Evolutionary conservation across 192 early-diverging fungal species (phyloP), one percentile per base, ranked within the genome.

Genomic region (Coemansia aciculifera): DNA sequence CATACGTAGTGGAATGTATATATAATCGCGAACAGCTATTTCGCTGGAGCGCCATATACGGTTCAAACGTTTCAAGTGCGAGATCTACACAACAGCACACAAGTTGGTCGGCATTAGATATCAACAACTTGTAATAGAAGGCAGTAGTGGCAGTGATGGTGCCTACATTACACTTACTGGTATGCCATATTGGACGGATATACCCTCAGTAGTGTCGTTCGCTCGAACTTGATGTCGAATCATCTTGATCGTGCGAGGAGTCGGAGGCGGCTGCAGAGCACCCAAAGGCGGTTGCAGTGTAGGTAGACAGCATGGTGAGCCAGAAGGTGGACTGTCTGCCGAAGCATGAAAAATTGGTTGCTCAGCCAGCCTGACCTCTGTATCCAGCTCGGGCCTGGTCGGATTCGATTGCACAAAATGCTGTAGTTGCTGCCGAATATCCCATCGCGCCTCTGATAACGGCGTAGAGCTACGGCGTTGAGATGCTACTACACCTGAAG

Each of bases 1-100:
- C 64, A 81, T 52, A 17, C 79, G 79, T 40, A 81, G 63, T 6
- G 79, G 79, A 36, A 81, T 62, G n/a, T 81, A 81, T 42, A 81
- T 42, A n/a, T 61, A 42, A 34, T 67, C 56, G 48, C 79, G 79
- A 3, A 64, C 70, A 12, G 74, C 67, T 38, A 81, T 69, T 49
- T 81, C 79, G 34, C 48, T 76, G 1, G 74, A 39, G n/a, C 73
- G 71, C 79, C 79, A 81, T 39, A 81, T 71, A 12, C 79, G 73
- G 23, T 81, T 81, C 31, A 81, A 65, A 10, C 79, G 79, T 67
- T 77, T 76, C 32, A 81, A 23, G 27, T 81, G 67, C 46, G 79
- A 76, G 15, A 71, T 59, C 75, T 78, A 78, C 56, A 63, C 19
- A 8, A 57, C 39, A 23, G 29, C 27, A 1, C 6, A 59, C 56